Conservation (phyloP, 306 rosid species). For the Luffa aegyptiaca region DNA sequence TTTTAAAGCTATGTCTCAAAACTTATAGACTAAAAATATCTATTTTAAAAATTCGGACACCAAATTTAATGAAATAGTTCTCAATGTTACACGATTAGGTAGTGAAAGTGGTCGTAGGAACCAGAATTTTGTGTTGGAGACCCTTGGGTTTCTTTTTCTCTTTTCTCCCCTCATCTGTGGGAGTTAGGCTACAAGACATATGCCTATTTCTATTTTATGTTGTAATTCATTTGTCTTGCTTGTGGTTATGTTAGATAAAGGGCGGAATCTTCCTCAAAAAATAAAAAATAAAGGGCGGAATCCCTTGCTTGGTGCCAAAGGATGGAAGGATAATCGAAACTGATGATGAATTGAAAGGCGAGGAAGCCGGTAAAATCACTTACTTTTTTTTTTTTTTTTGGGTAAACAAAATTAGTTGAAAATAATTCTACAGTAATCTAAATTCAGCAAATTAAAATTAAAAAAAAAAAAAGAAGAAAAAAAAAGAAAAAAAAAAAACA, state of each 20-base stretch:
- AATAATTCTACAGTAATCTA: no score
- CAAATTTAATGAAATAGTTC: neutral
- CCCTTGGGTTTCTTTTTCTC: neutral
- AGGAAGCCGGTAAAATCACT: no score
- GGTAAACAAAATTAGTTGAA: no score
- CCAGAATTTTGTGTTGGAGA: neutral
- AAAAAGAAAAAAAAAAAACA: no score
- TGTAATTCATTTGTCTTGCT: neutral
- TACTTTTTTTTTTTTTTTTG: no score
- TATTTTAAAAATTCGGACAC: no score
- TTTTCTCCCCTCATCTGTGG: neutral
- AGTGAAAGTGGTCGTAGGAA: neutral
- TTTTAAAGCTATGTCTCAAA: no score
- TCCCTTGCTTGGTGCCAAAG: constrained; percentile 73
- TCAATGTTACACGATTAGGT: neutral
- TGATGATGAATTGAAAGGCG: constrained; percentile 30
- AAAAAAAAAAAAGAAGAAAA: no score
- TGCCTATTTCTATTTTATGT: neutral
- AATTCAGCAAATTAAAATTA: no score
- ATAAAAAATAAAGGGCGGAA: no score
- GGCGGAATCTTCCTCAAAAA: no score
- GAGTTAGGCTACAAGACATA: neutral
- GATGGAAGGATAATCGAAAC: constrained; percentile 64
- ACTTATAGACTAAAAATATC: no score
- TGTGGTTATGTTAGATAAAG: constrained; percentile 37